Evolutionary conservation across 2,329 filamentous ascomycete species (phyloP).

Genomic region (Conoideocrella luteorostrata): DNA sequence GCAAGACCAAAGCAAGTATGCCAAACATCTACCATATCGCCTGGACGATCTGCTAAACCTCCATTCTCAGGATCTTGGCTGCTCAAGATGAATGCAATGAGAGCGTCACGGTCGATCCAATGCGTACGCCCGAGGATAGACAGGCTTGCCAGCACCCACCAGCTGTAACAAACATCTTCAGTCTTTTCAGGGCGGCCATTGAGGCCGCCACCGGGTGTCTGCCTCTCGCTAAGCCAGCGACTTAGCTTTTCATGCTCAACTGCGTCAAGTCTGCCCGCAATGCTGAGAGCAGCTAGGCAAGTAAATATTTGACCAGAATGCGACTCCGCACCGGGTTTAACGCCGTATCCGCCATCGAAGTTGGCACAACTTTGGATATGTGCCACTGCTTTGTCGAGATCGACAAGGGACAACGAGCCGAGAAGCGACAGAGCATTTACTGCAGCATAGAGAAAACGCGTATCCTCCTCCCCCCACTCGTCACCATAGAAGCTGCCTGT

Average conservation of each 20-base stretch:
- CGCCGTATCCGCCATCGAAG: conserved; percentile 90
- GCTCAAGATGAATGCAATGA: conserved; percentile 74
- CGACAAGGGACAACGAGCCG: conserved; percentile 62
- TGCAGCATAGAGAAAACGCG: conserved; percentile 85
- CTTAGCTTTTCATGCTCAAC: conserved; percentile 78
- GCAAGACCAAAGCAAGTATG: conserved; percentile 88
- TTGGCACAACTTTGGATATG: conserved; percentile 82
- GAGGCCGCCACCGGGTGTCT: conserved; percentile 78
- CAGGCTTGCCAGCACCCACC: conserved; percentile 94
- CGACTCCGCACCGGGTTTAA: conserved; percentile 83
- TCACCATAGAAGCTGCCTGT: conserved; percentile 90
- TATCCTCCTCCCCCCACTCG: conserved; percentile 95
- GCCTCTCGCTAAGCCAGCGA: conserved; percentile 88
- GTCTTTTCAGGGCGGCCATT: conserved; percentile 94
- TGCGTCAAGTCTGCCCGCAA: conserved; percentile 73
- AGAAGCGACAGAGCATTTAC: conserved; percentile 86
- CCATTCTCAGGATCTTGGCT: conserved; percentile 83
- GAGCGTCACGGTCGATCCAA: conserved; percentile 83
- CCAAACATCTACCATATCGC: conserved; percentile 95
- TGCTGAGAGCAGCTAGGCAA: conserved; percentile 79
- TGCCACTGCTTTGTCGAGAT: conserved; percentile 72
- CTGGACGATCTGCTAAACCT: conserved; percentile 83
- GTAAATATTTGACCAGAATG: conserved; percentile 96
- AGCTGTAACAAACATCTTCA: conserved; percentile 97
- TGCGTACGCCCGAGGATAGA: conserved; percentile 81